Evolutionary conservation across 352 stramenopile species (phyloP).

Genomic region (Pythium sp.): DNA sequence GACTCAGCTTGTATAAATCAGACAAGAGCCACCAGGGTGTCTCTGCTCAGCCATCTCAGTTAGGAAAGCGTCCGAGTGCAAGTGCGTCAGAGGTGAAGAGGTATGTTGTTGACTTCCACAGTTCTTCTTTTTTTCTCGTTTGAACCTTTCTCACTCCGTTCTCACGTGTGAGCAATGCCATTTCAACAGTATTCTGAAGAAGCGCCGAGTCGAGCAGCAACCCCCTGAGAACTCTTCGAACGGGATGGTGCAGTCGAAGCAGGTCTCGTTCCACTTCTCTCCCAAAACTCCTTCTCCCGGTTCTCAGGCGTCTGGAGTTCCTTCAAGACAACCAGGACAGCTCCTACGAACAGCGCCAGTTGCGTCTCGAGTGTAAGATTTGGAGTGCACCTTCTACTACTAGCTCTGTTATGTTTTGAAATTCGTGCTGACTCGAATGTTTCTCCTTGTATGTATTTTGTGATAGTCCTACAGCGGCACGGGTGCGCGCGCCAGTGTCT

Average conservation of each 20-base stretch:
- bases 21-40: slow-evolving; percentile 1
- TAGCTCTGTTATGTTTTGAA: neutral
- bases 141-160: slow-evolving; percentile 3
- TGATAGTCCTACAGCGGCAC: slow-evolving; percentile 28
- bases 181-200: slow-evolving; percentile 64
- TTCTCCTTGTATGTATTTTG: slow-evolving; percentile 12
- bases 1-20: slow-evolving; percentile 20
- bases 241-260: slow-evolving; percentile 30
- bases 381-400: neutral
- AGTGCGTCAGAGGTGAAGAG: slow-evolving; percentile 21
- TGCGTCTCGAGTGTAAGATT: slow-evolving; percentile 40
- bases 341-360: slow-evolving; percentile 26
- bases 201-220: slow-evolving; percentile 30
- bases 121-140: neutral
- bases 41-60: slow-evolving; percentile 1
- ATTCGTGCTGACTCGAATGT: neutral
- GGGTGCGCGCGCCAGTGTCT: slow-evolving; percentile 37
- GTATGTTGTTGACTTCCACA: neutral
- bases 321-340: slow-evolving; percentile 27
- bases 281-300: slow-evolving; percentile 8
- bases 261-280: slow-evolving; percentile 64
- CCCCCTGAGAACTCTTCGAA: slow-evolving; percentile 1
- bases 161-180: slow-evolving; percentile 16
- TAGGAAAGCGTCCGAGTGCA: slow-evolving; percentile 12
- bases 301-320: slow-evolving; percentile 11